Evolutionary conservation across 148 eudicot genomes (phyloP).

Genomic region (Silene latifolia): DNA sequence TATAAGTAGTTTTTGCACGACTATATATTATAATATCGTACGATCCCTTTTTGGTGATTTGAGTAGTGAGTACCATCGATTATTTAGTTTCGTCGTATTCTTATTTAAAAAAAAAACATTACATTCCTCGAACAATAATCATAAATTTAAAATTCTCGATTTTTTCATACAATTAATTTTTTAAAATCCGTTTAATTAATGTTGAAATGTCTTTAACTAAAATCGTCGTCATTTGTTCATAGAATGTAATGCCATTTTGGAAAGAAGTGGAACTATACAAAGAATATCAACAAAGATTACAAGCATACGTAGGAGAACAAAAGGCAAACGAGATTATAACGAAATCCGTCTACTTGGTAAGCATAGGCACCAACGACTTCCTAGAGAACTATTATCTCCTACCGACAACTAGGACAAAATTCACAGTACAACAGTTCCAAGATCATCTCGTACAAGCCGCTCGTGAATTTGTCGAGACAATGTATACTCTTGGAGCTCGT

Average conservation of each 20-base stretch:
- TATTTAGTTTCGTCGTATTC: not conserved
- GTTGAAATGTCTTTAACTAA: too few relatives aligned
- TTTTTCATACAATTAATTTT: too few relatives aligned
- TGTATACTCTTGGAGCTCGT: slow-evolving; percentile 52
- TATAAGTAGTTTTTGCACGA: not conserved
- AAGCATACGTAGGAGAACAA: slow-evolving; percentile 34
- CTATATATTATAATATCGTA: too few relatives aligned
- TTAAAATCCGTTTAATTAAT: too few relatives aligned
- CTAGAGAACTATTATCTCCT: slow-evolving; percentile 69
- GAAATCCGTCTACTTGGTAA: slow-evolving; percentile 49
- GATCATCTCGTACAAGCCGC: slow-evolving; percentile 40
- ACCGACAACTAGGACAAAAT: slow-evolving; percentile 30
- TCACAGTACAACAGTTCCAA: slow-evolving; percentile 37
- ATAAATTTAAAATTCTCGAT: too few relatives aligned
- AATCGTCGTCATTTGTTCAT: not conserved
- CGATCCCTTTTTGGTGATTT: too few relatives aligned
- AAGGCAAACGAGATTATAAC: slow-evolving; percentile 46
- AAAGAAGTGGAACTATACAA: slow-evolving; percentile 69
- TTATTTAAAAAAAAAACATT: not conserved
- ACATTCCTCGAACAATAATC: too few relatives aligned
- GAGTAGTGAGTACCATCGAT: not conserved
- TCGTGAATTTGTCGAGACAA: slow-evolving; percentile 26
- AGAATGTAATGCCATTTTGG: slow-evolving; percentile 84
- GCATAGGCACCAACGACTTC: slow-evolving; percentile 86
- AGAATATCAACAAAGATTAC: slow-evolving; percentile 54